Evolutionary conservation across 129 eudicot species (phyloP), one percentile per base, ranked within the genome.

Genomic region (Centella asiatica): DNA sequence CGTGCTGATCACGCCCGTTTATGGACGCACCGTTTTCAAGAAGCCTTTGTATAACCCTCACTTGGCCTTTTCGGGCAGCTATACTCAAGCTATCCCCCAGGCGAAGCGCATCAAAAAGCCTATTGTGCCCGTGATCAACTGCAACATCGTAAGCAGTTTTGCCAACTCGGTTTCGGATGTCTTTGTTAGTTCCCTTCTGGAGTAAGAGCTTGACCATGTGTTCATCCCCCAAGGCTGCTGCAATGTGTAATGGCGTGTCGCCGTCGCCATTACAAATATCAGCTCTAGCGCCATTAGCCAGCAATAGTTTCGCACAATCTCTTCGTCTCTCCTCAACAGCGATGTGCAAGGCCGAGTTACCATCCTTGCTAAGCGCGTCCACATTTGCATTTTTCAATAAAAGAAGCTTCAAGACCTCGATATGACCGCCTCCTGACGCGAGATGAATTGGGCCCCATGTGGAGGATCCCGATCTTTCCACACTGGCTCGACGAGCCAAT

Each of bases 171-270:
- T 77, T 83, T 31, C 76, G 68, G 4, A 86, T 74, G 60, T 83
- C 78, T 67, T 86, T 86, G 53, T 83, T 80, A 13, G 83, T 85
- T 53, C 95, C 95, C 44, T 77, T 86, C 69, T 80, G 80, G 12
- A 83, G 64, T 25, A 86, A 66, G 36, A 83, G 74, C 68, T 80
- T 80, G 20, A 86, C 95, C 90, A 86, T 83, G 39, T 70, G 69
- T 31, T 83, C 95, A 50, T 83, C 90, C 3, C 95, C 95, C n/a
- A 75, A 49, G 15, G 80, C 71, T 18, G 87, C 78, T 17, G 95
- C 90, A 25, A 83, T 75, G 54, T 86, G 95, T 28, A 83, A 60
- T 0, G 95, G 85, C 0, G 90, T 86, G 46, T 83, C 90, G 2
- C 75, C 78, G 10, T 67, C 78, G 2, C 26, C 28, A 22, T 83